Conservation (phyloP, 1,284 basidiomycete genomes). For the Mycosarcoma maydis region DNA sequence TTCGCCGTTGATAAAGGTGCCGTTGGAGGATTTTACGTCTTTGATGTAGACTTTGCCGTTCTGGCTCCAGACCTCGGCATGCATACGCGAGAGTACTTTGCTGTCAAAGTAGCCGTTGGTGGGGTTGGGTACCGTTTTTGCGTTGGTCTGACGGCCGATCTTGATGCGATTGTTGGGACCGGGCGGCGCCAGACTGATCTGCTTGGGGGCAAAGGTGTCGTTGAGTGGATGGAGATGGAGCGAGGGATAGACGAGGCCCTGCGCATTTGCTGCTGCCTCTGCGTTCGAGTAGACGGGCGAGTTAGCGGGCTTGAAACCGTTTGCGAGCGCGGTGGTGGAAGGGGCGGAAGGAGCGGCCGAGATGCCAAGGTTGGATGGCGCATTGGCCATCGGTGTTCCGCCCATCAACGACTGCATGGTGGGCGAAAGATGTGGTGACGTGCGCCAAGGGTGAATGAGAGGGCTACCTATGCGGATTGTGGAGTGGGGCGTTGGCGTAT, state of each 20-base stretch:
- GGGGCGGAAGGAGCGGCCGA: slow-evolving; percentile 27
- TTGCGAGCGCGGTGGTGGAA: slow-evolving; percentile 3
- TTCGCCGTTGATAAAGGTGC: slow-evolving; percentile 97
- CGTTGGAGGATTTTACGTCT: slow-evolving; percentile 97
- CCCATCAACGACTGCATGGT: slow-evolving; percentile 50
- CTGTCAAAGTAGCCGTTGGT: slow-evolving; percentile 97
- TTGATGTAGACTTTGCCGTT: slow-evolving; percentile 86
- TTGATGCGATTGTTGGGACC: slow-evolving; percentile 74
- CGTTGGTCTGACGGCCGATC: slow-evolving; percentile 97
- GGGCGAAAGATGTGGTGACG: background rate
- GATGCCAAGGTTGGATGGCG: slow-evolving; percentile 49
- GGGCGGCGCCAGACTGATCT: slow-evolving; percentile 81
- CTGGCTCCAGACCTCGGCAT: slow-evolving; percentile 98
- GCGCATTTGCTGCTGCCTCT: slow-evolving; percentile 39
- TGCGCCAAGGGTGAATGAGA: no score
- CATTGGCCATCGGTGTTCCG: slow-evolving; percentile 46
- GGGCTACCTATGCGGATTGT: no score
- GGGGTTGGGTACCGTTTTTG: slow-evolving; percentile 92
- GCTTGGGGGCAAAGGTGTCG: slow-evolving; percentile 94
- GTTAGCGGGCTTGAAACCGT: slow-evolving; percentile 21
- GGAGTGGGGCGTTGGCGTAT: no score
- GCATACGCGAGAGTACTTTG: slow-evolving; percentile 92
- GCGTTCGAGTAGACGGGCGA: slow-evolving; percentile 22
- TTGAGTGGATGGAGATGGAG: slow-evolving; percentile 85
- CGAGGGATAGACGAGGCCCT: slow-evolving; percentile 61